Conservation (phyloP, 2,329 filamentous ascomycete species). For the Drechslerella stenobrocha region DNA sequence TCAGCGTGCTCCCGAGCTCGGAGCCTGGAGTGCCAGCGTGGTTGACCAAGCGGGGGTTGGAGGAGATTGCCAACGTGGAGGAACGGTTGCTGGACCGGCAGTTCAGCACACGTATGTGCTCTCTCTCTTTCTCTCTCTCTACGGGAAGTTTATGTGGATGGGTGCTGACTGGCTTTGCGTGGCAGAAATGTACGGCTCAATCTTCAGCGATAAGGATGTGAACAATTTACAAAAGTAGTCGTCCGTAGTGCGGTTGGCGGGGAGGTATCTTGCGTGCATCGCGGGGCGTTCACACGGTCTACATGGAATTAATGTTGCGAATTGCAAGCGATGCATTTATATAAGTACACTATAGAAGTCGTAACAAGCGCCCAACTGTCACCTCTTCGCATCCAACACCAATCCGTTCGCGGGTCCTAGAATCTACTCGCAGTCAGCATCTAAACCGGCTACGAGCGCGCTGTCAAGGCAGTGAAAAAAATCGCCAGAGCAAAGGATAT, state of each 20-base stretch:
- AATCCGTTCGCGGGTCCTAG: too few relatives aligned
- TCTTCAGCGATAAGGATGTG: conserved; percentile 43
- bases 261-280: too few relatives aligned
- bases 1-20: conserved; percentile 32
- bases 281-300: too few relatives aligned
- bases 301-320: neutral
- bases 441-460: conserved; percentile 15
- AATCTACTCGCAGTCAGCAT: conserved; percentile 1
- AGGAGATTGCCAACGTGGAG: conserved; percentile 38
- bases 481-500: conserved; percentile 8
- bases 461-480: neutral
- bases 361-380: too few relatives aligned
- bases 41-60: conserved; percentile 44
- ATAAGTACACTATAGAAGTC: neutral
- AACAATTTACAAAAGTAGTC: conserved; percentile 20
- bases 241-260: too few relatives aligned
- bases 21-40: conserved; percentile 37
- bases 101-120: conserved; percentile 42
- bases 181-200: conserved; percentile 33
- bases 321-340: conserved; percentile 9
- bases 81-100: conserved; percentile 34
- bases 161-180: neutral
- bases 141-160: neutral
- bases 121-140: neutral
- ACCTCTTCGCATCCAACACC: too few relatives aligned